These are phyloP conservation scores for Actinomortierella wolfii DNA, from an alignment of 371 early-diverging fungal genomes.

Conservation along the genomic window DNA sequence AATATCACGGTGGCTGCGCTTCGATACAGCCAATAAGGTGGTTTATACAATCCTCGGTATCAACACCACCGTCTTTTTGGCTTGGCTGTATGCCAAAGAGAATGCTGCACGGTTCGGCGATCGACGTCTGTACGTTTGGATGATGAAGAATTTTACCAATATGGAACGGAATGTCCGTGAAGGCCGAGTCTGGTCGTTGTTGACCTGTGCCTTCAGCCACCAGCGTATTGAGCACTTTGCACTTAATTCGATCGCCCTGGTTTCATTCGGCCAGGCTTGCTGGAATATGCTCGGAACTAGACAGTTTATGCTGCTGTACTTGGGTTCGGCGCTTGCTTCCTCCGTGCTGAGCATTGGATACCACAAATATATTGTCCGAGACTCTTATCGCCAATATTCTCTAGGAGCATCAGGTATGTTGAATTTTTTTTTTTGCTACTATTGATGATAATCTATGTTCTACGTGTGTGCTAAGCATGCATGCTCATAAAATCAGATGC, in stretches of 20 bases:
- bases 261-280: slow-evolving; percentile 35
- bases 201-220: slow-evolving; percentile 60
- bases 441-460: too few species aligned
- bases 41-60: slow-evolving; percentile 53
- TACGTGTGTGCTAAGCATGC: too few species aligned
- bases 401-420: slow-evolving; percentile 30
- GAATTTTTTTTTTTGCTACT: too few species aligned
- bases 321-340: slow-evolving; percentile 23
- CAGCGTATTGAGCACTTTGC: slow-evolving; percentile 53
- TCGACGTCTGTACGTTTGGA: slow-evolving; percentile 47
- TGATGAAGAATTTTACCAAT: slow-evolving; percentile 52
- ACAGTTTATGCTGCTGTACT: slow-evolving; percentile 27
- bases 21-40: slow-evolving; percentile 36
- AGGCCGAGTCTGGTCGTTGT: slow-evolving; percentile 53
- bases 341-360: slow-evolving; percentile 29
- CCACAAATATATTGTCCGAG: slow-evolving; percentile 17
- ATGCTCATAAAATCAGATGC: too few species aligned
- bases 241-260: slow-evolving; percentile 57
- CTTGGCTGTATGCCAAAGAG: slow-evolving; percentile 61
- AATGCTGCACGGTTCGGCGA: slow-evolving; percentile 54
- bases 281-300: slow-evolving; percentile 18
- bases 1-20: too few species aligned
- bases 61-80: slow-evolving; percentile 53
- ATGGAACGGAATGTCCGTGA: slow-evolving; percentile 44
- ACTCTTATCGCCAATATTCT: slow-evolving; percentile 12